These are phyloP conservation scores for Talaromyces albobiverticillius DNA, from an alignment of 2,329 filamentous ascomycete genomes.

Conservation along the genomic window DNA sequence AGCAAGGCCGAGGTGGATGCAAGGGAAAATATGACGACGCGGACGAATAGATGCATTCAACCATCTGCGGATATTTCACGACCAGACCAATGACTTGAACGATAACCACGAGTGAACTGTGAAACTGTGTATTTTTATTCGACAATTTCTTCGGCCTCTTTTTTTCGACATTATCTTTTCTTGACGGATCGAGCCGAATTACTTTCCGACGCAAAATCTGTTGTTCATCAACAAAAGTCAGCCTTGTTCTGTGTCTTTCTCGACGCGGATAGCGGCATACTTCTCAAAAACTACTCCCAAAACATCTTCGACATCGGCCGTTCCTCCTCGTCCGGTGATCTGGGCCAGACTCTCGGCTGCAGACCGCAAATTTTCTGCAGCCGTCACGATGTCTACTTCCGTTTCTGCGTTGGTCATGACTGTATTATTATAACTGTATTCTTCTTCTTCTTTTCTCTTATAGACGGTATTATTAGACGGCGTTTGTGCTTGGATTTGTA, in stretches of 20 bases:
- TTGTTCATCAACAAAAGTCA: conserved; percentile 15
- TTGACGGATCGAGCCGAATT: conserved; percentile 14
- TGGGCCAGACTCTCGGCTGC: conserved; percentile 77
- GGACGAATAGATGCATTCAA: conserved; percentile 10
- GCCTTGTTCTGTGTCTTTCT: conserved; percentile 8
- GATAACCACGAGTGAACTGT: conserved; percentile 17
- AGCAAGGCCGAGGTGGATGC: conserved; percentile 24
- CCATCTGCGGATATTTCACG: neutral
- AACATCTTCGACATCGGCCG: conserved; percentile 90
- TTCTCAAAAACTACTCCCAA: conserved; percentile 97
- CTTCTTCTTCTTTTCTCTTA: neutral
- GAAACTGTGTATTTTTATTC: conserved; percentile 7
- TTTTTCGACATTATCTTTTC: neutral
- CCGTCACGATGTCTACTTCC: conserved; percentile 75
- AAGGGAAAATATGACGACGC: conserved; percentile 22
- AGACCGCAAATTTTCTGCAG: conserved; percentile 80
- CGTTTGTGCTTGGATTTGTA: conserved; percentile 19
- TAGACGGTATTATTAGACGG: conserved; percentile 15
- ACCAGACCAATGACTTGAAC: conserved; percentile 16
- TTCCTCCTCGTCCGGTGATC: conserved; percentile 82
- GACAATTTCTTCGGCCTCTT: neutral
- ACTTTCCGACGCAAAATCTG: conserved; percentile 59
- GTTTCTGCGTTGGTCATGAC: conserved; percentile 15
- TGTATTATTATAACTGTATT: conserved; percentile 19
- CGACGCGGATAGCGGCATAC: conserved; percentile 53